phyloP scores from a whole-genome alignment of 2,329 filamentous ascomycete genomes.

The Magnaporthales sp. region DNA sequence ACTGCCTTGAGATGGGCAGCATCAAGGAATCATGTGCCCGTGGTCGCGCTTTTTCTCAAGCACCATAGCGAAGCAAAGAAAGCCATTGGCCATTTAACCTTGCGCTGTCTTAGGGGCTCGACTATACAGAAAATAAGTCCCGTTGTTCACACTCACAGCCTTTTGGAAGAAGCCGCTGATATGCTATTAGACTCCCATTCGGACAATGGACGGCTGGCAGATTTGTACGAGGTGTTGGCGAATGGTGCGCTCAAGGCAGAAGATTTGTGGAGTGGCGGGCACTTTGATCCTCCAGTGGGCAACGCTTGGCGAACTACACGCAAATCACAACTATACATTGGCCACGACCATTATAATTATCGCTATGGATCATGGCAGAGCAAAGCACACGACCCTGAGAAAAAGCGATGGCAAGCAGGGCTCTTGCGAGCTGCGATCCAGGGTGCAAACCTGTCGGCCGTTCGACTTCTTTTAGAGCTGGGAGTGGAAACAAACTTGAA shows the following conservation, averaged over 20 bases:
- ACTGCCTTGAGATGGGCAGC: neutral
- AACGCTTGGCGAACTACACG: neutral
- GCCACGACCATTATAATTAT: no score
- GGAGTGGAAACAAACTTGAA: neutral
- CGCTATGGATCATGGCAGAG: no score
- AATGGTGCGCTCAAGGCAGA: neutral
- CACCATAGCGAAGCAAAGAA: neutral
- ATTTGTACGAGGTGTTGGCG: neutral
- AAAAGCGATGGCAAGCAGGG: neutral
- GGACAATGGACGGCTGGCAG: neutral
- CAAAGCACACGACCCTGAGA: neutral
- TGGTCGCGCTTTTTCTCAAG: neutral
- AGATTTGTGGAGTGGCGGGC: neutral
- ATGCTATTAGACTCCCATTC: neutral
- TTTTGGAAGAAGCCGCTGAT: neutral
- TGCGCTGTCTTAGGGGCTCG: neutral
- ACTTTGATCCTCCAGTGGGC: neutral
- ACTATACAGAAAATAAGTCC: neutral
- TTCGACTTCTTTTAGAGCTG: neutral
- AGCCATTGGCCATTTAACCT: neutral
- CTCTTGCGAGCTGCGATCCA: neutral
- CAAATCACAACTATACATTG: neutral
- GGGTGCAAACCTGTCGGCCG: neutral
- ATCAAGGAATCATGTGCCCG: neutral
- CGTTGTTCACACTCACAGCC: neutral